phyloP scores from a whole-genome alignment of 176 grass and related monocot genomes.

The Oryza punctata region DNA sequence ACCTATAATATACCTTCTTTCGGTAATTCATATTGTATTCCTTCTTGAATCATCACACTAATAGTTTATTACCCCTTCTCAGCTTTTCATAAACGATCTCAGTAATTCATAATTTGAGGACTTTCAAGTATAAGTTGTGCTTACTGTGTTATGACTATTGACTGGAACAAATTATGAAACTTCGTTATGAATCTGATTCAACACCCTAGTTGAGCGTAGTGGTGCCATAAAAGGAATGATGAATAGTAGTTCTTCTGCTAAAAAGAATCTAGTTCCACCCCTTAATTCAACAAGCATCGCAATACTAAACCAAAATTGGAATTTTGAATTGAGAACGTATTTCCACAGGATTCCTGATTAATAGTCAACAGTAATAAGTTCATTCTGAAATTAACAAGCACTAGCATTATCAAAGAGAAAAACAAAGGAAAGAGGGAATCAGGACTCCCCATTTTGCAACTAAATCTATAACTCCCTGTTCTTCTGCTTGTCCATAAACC shows the following conservation, averaged over 20 bases:
- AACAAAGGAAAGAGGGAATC: background rate
- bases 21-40: background rate
- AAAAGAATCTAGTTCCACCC: background rate
- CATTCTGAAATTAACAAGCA: background rate
- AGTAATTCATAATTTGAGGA: background rate
- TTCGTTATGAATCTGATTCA: background rate
- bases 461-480: background rate
- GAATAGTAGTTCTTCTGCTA: background rate
- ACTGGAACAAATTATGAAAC: background rate
- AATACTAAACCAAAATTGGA: background rate
- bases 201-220: background rate
- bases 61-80: background rate
- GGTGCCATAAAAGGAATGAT: conserved; percentile 1
- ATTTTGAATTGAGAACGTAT: conserved; percentile 1
- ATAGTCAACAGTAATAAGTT: background rate
- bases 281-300: conserved; percentile 16
- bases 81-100: background rate
- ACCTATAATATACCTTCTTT: too few relatives aligned
- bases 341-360: conserved; percentile 22
- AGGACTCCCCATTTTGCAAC: background rate
- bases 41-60: background rate
- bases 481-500: background rate
- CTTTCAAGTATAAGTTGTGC: background rate
- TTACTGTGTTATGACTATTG: conserved; percentile 3
- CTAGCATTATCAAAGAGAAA: background rate